Conservation (phyloP, 2,329 filamentous ascomycete species). For the Diaporthe velutina region DNA sequence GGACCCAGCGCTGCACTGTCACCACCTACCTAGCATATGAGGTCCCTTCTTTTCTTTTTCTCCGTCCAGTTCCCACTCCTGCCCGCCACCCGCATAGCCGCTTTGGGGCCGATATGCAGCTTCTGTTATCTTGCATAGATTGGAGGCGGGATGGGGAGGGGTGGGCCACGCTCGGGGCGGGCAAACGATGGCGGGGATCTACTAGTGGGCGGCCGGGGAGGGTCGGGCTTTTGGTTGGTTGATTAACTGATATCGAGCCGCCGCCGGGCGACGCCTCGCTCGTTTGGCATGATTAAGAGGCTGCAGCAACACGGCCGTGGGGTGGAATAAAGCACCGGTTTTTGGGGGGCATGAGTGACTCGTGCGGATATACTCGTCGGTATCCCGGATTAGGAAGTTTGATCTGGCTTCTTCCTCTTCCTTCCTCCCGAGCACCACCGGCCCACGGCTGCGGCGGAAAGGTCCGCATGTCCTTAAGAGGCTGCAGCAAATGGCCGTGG, state of each 20-base stretch:
- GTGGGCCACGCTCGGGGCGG: slow-evolving; percentile 2
- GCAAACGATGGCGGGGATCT: background rate
- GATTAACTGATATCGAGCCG: slow-evolving; percentile 1
- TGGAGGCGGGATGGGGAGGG: background rate
- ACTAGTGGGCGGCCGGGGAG: background rate
- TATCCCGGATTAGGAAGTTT: slow-evolving; percentile 1
- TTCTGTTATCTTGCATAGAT: slow-evolving; percentile 32
- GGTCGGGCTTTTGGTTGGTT: background rate
- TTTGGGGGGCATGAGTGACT: background rate
- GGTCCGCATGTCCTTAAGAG: background rate
- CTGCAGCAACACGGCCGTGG: background rate
- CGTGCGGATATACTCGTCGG: background rate
- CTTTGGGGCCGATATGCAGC: slow-evolving; percentile 14
- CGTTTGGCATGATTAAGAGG: background rate
- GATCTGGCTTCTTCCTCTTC: background rate
- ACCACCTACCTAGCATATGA: background rate
- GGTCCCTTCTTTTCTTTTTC: background rate
- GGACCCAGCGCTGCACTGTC: slow-evolving; percentile 2
- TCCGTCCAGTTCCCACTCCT: background rate
- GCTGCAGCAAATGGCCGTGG: no score
- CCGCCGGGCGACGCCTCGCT: background rate
- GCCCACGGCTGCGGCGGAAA: background rate
- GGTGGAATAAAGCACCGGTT: background rate
- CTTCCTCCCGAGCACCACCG: background rate
- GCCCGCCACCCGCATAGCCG: background rate